These are phyloP conservation scores for Phlegmacium glaucopus DNA, from an alignment of 768 basidiomycete species.

Conservation along the genomic window DNA sequence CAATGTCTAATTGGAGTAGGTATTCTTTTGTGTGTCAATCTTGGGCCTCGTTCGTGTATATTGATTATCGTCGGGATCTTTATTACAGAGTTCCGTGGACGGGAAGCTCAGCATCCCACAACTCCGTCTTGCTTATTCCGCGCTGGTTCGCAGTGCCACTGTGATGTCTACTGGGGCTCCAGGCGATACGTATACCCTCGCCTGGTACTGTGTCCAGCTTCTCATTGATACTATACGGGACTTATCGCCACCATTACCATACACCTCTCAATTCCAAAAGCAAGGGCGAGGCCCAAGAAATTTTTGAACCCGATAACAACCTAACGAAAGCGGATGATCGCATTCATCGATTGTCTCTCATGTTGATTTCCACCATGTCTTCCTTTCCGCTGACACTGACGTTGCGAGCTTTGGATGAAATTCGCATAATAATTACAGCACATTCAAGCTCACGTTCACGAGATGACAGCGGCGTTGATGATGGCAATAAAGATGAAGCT, in stretches of 20 bases:
- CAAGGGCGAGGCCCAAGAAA: conserved; percentile 15
- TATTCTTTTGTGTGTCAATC: too few species aligned
- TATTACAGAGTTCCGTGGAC: conserved; percentile 57
- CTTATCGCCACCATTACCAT: conserved; percentile 17
- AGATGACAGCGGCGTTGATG: conserved; percentile 15
- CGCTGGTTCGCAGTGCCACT: conserved; percentile 61
- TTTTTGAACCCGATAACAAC: conserved; percentile 11
- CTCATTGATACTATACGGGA: conserved; percentile 47
- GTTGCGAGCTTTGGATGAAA: conserved; percentile 48
- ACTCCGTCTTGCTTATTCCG: conserved; percentile 71
- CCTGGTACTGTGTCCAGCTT: conserved; percentile 64
- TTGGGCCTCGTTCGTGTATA: conserved; percentile 6
- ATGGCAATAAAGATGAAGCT: conserved; percentile 2
- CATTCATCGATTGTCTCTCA: conserved; percentile 57
- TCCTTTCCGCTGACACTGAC: conserved; percentile 59
- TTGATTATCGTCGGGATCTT: too few species aligned
- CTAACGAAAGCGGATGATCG: conserved; percentile 8
- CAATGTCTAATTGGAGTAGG: conserved; percentile 67
- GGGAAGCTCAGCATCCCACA: conserved; percentile 61
- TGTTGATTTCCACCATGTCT: conserved; percentile 62
- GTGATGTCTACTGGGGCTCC: conserved; percentile 22
- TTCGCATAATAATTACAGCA: conserved; percentile 32
- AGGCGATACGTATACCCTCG: conserved; percentile 41
- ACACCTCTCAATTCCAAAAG: conserved; percentile 6
- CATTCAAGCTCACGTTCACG: conserved; percentile 22